These are phyloP conservation scores for Setaria italica DNA, from an alignment of 202 grass and related monocot genomes.

Conservation along the genomic window DNA sequence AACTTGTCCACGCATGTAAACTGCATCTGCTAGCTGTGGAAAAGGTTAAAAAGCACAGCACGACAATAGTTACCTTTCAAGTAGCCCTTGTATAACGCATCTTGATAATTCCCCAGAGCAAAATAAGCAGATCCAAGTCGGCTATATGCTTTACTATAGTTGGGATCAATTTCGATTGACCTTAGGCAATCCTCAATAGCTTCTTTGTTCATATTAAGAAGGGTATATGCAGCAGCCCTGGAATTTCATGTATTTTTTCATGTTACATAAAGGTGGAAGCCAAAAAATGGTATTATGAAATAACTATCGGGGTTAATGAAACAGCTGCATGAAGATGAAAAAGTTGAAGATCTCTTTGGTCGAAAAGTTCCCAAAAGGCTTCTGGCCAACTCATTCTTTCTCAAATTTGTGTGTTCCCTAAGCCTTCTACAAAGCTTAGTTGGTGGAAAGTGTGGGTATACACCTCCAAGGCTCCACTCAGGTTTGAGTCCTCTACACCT, in stretches of 20 bases:
- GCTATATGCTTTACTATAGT: conserved; percentile 85
- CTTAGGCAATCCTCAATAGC: conserved; percentile 79
- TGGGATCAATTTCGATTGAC: conserved; percentile 79
- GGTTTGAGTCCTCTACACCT: neutral
- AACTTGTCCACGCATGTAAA: conserved; percentile 2
- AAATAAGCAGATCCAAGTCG: conserved; percentile 90
- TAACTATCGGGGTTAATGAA: conserved; percentile 17
- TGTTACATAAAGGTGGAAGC: conserved; percentile 37
- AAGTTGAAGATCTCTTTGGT: neutral
- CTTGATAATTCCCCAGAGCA: conserved; percentile 68
- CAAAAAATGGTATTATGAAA: conserved; percentile 29
- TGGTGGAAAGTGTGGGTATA: neutral
- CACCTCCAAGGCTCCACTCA: neutral
- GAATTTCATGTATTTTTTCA: conserved; percentile 49
- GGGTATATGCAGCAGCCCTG: conserved; percentile 86
- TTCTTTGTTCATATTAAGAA: conserved; percentile 67
- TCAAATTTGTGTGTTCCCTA: neutral
- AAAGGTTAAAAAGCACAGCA: neutral
- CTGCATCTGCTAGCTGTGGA: neutral
- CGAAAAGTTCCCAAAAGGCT: neutral
- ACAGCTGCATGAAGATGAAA: neutral
- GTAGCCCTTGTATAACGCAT: conserved; percentile 80
- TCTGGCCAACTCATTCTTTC: neutral
- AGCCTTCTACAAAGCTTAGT: conserved; percentile 3
- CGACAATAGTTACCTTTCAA: conserved; percentile 55